These are phyloP conservation scores for Mallotus repandus DNA, from an alignment of 441 rosid species.

Conservation along the genomic window DNA sequence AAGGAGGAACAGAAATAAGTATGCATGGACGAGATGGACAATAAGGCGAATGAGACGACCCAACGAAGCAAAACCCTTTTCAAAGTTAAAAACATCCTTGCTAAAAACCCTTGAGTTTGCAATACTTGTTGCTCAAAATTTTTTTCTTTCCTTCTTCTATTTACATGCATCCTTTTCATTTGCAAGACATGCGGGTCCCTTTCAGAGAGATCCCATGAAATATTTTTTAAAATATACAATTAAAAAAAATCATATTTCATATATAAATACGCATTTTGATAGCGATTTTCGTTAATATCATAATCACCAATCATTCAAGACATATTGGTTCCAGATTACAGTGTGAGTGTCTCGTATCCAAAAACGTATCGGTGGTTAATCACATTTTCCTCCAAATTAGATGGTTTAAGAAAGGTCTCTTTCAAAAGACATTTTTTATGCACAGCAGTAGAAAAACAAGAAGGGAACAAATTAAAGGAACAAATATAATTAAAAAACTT, in stretches of 20 bases:
- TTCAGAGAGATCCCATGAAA: background rate
- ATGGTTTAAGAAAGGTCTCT: slow-evolving; percentile 20
- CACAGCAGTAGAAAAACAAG: slow-evolving; percentile 18
- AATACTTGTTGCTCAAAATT: background rate
- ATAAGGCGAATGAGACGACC: background rate
- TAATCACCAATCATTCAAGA: no score
- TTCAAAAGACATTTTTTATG: slow-evolving; percentile 6
- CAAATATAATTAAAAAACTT: slow-evolving; percentile 12
- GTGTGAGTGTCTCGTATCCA: no score
- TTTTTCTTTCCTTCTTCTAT: background rate
- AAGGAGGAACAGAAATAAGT: background rate
- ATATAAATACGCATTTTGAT: no score
- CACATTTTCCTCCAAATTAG: background rate
- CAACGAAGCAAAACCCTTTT: background rate
- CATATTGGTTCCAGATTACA: no score
- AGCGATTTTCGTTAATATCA: no score
- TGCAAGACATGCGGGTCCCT: background rate
- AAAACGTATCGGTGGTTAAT: no score
- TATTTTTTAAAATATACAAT: background rate
- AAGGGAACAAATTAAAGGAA: slow-evolving; percentile 22
- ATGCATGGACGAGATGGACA: background rate
- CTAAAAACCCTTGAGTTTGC: background rate
- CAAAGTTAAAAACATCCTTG: background rate
- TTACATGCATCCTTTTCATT: background rate
- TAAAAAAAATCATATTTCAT: no score